phyloP scores from a whole-genome alignment of 257 asterid species.

The Ehretia macrophylla region DNA sequence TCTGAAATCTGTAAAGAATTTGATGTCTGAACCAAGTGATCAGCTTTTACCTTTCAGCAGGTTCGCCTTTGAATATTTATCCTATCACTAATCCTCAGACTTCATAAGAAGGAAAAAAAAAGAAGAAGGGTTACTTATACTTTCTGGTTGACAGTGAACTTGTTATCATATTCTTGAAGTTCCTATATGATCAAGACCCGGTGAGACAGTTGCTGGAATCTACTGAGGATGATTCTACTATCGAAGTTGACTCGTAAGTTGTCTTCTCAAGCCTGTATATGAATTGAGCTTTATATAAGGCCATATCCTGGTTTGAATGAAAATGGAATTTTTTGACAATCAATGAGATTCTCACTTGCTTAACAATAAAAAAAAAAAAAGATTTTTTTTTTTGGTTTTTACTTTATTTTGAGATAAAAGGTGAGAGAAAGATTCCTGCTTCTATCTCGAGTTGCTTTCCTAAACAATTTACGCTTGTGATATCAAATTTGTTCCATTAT shows the following conservation, averaged over 20 bases:
- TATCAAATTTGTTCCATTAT: no score
- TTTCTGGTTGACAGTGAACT: conserved; percentile 65
- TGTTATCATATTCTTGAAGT: conserved; percentile 77
- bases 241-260: conserved; percentile 79
- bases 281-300: background rate
- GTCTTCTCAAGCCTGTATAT: conserved; percentile 6
- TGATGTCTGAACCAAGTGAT: conserved; percentile 95
- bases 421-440: no score
- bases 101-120: background rate
- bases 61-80: conserved; percentile 17
- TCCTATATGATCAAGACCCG: conserved; percentile 92
- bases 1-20: conserved; percentile 77
- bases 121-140: background rate
- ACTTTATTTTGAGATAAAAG: no score
- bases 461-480: no score
- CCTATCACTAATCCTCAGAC: background rate
- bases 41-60: conserved; percentile 88
- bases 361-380: no score
- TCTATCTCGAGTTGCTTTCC: no score
- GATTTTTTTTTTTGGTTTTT: no score
- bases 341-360: no score
- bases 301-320: no score
- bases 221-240: conserved; percentile 33
- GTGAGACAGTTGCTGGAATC: conserved; percentile 71
- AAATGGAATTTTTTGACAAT: no score